Evolutionary conservation across 2,329 filamentous ascomycete species (phyloP).

Genomic region (Alternaria conjuncta): DNA sequence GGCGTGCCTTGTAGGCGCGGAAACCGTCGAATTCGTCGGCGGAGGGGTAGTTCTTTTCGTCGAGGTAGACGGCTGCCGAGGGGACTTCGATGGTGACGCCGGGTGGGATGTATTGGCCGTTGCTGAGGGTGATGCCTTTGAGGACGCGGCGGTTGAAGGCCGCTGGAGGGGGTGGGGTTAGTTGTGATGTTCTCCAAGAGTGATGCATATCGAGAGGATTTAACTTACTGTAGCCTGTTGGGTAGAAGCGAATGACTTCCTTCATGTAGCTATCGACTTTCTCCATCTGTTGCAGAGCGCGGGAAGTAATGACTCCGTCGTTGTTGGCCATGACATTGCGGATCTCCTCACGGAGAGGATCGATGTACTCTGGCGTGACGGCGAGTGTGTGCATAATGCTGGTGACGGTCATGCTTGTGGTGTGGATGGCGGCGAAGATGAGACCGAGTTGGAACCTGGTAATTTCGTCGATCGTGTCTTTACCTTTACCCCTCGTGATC

Average conservation of each 20-base stretch:
- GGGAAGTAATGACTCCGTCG: slow-evolving; percentile 34
- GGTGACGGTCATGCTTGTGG: slow-evolving; percentile 33
- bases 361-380: slow-evolving; percentile 49
- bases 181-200: not conserved
- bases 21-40: slow-evolving; percentile 40
- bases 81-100: slow-evolving; percentile 45
- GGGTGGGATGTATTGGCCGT: slow-evolving; percentile 56
- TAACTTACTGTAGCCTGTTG: slow-evolving; percentile 29
- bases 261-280: slow-evolving; percentile 50
- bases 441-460: slow-evolving; percentile 29
- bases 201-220: too few relatives aligned
- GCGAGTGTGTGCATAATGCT: slow-evolving; percentile 43
- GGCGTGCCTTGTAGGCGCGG: slow-evolving; percentile 39
- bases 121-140: slow-evolving; percentile 60
- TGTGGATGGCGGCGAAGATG: slow-evolving; percentile 43
- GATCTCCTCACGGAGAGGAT: slow-evolving; percentile 52
- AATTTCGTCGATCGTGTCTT: slow-evolving; percentile 2
- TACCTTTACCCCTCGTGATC: slow-evolving; percentile 30
- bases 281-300: slow-evolving; percentile 42
- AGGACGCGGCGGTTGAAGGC: slow-evolving; percentile 61
- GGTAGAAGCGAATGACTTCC: slow-evolving; percentile 37
- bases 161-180: slow-evolving; percentile 15
- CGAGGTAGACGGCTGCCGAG: slow-evolving; percentile 34
- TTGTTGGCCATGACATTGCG: slow-evolving; percentile 48
- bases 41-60: slow-evolving; percentile 30